phyloP scores from a whole-genome alignment of 257 asterid genomes.

The Buddleja alternifolia region DNA sequence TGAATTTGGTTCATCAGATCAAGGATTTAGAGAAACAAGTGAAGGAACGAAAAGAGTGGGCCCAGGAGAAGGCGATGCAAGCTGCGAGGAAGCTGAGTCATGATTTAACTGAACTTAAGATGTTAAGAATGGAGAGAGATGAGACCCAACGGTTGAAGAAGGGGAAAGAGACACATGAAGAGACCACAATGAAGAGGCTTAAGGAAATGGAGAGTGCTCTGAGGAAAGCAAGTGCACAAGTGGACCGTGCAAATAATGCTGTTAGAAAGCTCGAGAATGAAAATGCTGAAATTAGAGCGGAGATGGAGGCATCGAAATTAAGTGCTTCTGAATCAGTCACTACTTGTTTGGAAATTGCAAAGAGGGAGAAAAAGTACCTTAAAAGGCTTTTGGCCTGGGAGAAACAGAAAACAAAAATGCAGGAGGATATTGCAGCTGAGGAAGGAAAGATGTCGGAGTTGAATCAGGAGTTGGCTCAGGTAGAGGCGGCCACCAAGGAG shows the following conservation, averaged over 20 bases:
- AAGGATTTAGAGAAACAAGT: slow-evolving; percentile 87
- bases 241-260: slow-evolving; percentile 79
- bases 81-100: slow-evolving; percentile 91
- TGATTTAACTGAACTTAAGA: slow-evolving; percentile 88
- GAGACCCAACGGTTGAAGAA: slow-evolving; percentile 73
- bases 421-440: slow-evolving; percentile 77
- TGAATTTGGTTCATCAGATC: slow-evolving; percentile 73
- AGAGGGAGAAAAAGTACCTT: slow-evolving; percentile 81
- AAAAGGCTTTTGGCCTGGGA: slow-evolving; percentile 90
- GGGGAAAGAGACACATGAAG: slow-evolving; percentile 75
- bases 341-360: slow-evolving; percentile 73
- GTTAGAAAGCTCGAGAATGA: slow-evolving; percentile 80
- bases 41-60: slow-evolving; percentile 94
- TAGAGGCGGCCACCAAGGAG: slow-evolving; percentile 65
- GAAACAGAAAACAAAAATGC: slow-evolving; percentile 84
- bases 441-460: slow-evolving; percentile 60
- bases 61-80: slow-evolving; percentile 94
- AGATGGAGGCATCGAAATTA: slow-evolving; percentile 88
- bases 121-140: slow-evolving; percentile 88
- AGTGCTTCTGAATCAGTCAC: slow-evolving; percentile 88
- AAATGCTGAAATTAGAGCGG: slow-evolving; percentile 93
- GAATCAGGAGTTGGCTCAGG: slow-evolving; percentile 64
- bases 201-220: slow-evolving; percentile 83
- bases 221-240: slow-evolving; percentile 83
- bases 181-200: slow-evolving; percentile 67